These are phyloP conservation scores for Claviceps cyperi DNA, from an alignment of 2,329 filamentous ascomycete species.

Conservation along the genomic window DNA sequence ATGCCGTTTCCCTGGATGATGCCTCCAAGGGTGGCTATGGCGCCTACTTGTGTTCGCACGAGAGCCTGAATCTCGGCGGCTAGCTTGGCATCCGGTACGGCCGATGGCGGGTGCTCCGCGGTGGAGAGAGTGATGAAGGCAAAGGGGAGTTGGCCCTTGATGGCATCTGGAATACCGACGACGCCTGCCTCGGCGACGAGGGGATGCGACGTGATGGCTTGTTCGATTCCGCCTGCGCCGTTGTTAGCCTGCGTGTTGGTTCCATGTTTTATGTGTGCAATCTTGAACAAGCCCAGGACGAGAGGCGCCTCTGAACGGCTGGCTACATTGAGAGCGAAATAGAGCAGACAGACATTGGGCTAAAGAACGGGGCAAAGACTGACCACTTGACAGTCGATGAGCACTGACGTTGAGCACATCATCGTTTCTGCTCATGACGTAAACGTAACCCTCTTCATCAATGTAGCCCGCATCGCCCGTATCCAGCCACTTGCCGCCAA, in stretches of 20 bases:
- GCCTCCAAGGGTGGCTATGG: conserved; percentile 73
- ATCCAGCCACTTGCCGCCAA: conserved; percentile 71
- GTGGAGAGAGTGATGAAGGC: conserved; percentile 56
- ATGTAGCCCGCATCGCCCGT: conserved; percentile 85
- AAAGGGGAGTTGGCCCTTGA: conserved; percentile 87
- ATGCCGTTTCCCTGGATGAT: conserved; percentile 74
- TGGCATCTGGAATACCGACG: conserved; percentile 66
- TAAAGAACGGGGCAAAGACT: conserved; percentile 11
- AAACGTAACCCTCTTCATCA: conserved; percentile 55
- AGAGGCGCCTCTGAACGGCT: neutral
- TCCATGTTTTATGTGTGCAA: too few relatives aligned
- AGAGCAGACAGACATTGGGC: too few relatives aligned
- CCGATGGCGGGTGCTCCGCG: conserved; percentile 33
- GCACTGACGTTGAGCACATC: conserved; percentile 95
- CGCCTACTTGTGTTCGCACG: conserved; percentile 69
- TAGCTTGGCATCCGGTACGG: conserved; percentile 31
- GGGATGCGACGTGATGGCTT: conserved; percentile 73
- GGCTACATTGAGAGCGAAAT: neutral
- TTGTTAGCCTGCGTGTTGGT: neutral
- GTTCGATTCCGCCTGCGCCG: conserved; percentile 62
- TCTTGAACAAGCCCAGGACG: too few relatives aligned
- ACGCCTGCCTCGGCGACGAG: conserved; percentile 73
- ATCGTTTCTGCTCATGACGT: conserved; percentile 54
- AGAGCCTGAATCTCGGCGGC: conserved; percentile 52
- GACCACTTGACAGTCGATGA: conserved; percentile 77